A percentile compares a stretch with the other conserved stretches of the same genome.
phyloP scores from a whole-genome alignment of 306 rosid species.

The Dalbergia cochinchinensis region DNA sequence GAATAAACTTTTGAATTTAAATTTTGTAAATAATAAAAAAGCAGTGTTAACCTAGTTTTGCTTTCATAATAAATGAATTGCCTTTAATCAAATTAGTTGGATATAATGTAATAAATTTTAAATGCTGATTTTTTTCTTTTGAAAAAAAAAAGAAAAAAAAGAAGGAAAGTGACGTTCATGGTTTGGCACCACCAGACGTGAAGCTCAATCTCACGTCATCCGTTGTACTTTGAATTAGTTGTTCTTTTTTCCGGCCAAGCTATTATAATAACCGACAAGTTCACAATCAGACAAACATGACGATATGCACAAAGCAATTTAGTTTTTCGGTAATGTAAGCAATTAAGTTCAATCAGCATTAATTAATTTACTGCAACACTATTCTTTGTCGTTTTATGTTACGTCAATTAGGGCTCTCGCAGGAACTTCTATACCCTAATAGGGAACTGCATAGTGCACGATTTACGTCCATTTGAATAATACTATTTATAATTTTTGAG shows the following conservation, averaged over 20 bases:
- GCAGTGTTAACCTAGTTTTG: no score
- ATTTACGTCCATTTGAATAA: no score
- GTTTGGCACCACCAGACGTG: conserved; percentile 40
- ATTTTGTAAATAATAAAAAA: no score
- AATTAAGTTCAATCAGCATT: background rate
- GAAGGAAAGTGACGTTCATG: background rate
- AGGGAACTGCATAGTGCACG: no score
- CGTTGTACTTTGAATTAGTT: background rate
- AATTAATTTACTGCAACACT: background rate
- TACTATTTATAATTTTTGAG: no score
- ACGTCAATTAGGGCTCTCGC: background rate
- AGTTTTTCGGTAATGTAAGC: background rate
- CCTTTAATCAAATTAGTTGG: no score
- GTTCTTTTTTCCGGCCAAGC: background rate
- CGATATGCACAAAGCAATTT: no score
- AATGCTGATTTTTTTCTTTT: no score
- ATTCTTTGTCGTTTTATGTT: conserved; percentile 12
- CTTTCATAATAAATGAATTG: no score
- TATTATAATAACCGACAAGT: background rate
- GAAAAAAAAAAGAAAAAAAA: no score
- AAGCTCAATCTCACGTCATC: conserved; percentile 51
- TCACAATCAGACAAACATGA: conserved; percentile 10
- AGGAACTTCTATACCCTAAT: background rate
- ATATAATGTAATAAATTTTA: no score
- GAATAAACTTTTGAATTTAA: no score